Conservation (phyloP, 139 green algal genomes). For the Chlorella sorokiniana region DNA sequence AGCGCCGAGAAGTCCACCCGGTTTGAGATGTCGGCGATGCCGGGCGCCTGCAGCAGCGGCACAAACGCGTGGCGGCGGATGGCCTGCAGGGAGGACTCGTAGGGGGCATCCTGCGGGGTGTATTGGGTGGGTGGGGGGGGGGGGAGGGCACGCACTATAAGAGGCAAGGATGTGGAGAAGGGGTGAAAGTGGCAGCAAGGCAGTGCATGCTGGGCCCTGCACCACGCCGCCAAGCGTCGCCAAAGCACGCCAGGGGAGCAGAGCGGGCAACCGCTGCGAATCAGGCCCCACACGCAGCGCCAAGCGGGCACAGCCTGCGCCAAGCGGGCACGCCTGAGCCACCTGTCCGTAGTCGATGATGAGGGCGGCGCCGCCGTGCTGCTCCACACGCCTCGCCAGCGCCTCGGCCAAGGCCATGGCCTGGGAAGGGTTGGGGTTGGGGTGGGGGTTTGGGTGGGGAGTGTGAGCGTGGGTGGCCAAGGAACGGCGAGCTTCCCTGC, state of each 20-base stretch:
- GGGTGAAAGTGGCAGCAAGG: background rate
- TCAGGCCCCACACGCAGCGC: no score
- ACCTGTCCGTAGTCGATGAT: slow-evolving; percentile 92
- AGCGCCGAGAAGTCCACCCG: slow-evolving; percentile 93
- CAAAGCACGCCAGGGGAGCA: no score
- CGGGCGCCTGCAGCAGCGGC: slow-evolving; percentile 73
- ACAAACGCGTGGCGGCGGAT: slow-evolving; percentile 71
- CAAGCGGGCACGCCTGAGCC: background rate
- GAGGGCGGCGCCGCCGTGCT: slow-evolving; percentile 82
- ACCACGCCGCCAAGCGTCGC: no score
- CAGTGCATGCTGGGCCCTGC: background rate
- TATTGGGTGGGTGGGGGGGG: background rate
- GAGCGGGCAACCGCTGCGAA: no score
- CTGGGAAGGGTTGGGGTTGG: background rate
- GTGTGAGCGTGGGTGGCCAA: background rate
- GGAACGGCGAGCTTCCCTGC: background rate
- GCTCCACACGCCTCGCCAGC: slow-evolving; percentile 73
- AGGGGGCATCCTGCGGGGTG: slow-evolving; percentile 58
- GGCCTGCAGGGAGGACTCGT: slow-evolving; percentile 75
- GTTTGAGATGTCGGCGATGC: slow-evolving; percentile 85
- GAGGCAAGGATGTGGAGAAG: background rate
- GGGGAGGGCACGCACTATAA: background rate
- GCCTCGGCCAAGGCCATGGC: slow-evolving; percentile 72
- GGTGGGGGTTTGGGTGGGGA: background rate
- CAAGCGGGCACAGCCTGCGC: background rate